Conservation (phyloP, 2,329 filamentous ascomycete genomes). For the Fusarium sp. region DNA sequence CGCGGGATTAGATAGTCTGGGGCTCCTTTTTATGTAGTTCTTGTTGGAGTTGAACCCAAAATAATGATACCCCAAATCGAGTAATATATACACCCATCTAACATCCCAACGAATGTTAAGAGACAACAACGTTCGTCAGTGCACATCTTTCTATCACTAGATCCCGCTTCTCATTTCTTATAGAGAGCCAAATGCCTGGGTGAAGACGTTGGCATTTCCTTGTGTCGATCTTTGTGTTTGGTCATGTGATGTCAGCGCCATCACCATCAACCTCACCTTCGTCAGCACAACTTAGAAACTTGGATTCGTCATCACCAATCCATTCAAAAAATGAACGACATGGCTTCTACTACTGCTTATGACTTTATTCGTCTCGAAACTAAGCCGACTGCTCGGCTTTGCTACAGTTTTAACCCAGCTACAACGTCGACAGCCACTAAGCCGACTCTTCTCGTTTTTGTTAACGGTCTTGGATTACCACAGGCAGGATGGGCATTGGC, state of each 20-base stretch:
- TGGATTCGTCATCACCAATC: not conserved
- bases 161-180: not conserved
- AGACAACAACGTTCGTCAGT: not conserved
- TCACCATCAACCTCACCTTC: not conserved
- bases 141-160: not conserved
- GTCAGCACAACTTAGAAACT: not conserved
- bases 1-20: not conserved
- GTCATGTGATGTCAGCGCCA: conserved; percentile 27
- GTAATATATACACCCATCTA: not conserved
- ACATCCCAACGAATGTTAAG: not conserved
- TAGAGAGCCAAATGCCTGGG: not conserved
- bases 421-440: not conserved
- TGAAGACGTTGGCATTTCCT: not conserved
- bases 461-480: conserved; percentile 41
- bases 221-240: not conserved
- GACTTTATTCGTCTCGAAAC: conserved; percentile 26
- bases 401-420: conserved; percentile 26
- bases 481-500: conserved; percentile 31
- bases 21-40: not conserved
- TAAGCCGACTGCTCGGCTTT: conserved; percentile 33
- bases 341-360: not conserved
- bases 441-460: conserved; percentile 32
- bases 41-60: not conserved
- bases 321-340: conserved; percentile 8
- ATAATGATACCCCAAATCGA: not conserved